phyloP scores from a whole-genome alignment of 495 filamentous ascomycete genomes.

The Friedmanniomyces simplex region DNA sequence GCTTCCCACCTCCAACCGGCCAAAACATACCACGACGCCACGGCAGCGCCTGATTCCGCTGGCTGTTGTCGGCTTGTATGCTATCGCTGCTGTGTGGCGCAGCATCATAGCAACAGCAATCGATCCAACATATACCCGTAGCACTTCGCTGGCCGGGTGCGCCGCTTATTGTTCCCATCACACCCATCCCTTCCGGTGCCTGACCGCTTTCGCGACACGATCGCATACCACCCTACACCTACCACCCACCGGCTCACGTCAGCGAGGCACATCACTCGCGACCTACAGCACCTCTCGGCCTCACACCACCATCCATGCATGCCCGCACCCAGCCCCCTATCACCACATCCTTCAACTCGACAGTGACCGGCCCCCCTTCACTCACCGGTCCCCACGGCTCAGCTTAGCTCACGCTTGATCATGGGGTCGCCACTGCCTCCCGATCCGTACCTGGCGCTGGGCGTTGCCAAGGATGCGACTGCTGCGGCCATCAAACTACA shows the following conservation, averaged over 20 bases:
- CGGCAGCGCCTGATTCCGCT: too few species aligned
- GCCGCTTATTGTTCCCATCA: neutral
- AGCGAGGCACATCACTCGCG: neutral
- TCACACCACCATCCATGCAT: neutral
- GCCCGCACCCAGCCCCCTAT: neutral
- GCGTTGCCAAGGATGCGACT: slow-evolving; percentile 64
- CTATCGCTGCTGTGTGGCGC: too few species aligned
- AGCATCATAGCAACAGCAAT: too few species aligned
- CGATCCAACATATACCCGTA: too few species aligned
- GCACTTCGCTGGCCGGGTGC: too few species aligned
- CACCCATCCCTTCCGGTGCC: neutral
- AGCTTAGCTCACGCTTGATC: slow-evolving; percentile 15
- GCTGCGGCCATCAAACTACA: slow-evolving; percentile 64
- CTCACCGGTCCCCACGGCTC: neutral
- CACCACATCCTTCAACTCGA: neutral
- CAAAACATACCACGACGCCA: too few species aligned
- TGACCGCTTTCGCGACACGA: too few species aligned
- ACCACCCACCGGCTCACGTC: neutral
- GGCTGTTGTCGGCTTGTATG: too few species aligned
- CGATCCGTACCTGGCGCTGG: slow-evolving; percentile 77
- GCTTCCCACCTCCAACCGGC: too few species aligned
- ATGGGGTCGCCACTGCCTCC: slow-evolving; percentile 57
- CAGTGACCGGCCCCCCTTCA: neutral
- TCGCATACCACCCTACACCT: neutral
- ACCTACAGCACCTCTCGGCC: neutral